Base-by-base conservation (phyloP, 768 basidiomycete species). In the Paxillus rubicundulus region DNA sequence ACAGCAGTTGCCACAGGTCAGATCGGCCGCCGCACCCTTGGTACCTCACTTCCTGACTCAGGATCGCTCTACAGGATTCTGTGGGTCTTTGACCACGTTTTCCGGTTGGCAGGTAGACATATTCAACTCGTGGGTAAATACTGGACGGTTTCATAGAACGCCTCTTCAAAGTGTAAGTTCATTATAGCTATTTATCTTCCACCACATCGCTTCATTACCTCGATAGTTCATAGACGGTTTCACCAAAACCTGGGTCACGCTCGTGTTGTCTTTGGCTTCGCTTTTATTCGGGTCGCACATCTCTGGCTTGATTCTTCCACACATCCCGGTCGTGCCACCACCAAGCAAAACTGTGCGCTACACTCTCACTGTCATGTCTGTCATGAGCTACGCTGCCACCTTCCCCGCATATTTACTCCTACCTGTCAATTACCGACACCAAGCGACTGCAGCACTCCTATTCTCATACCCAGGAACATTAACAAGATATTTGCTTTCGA, bases 81-180 rank as follows among this genome's bases (percentile, higher is more conserved):
- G 97, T 64, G 97, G 96, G 3, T 96, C 92, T 2, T 70, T 98
- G 60, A 99, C 97, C 9, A 98, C 94, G 2, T 98, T 98, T 74
- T 97, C 95, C 14, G 82, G 86, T 34, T 98, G 97, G 97, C 92
- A 98, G 69, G 65, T 90, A 9, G 91, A 95, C 55, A 70, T 92
- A 0, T 98, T 96, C 63, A 70, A 78, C 48, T 88, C 92, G 0
- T 98, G 94, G 84, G 75, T 87, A 1, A 92, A 98, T 65, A 70
- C 78, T 3, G 73, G 74, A 33, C 68, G 74, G 9, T 78, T 76
- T 43, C 66, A 76, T 49, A 80, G 87, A 44, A 75, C 78, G 45
- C 85, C 90, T 47, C 75, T 98, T 30, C 75, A 81, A 56, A 80
- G 89, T 67, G 95, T 92, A 58, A 54, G 89, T 72, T 9, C 47